Evolutionary conservation across 2,329 filamentous ascomycete species (phyloP), one percentile per base, ranked within the genome.

Genomic region (Diaporthe capsici): DNA sequence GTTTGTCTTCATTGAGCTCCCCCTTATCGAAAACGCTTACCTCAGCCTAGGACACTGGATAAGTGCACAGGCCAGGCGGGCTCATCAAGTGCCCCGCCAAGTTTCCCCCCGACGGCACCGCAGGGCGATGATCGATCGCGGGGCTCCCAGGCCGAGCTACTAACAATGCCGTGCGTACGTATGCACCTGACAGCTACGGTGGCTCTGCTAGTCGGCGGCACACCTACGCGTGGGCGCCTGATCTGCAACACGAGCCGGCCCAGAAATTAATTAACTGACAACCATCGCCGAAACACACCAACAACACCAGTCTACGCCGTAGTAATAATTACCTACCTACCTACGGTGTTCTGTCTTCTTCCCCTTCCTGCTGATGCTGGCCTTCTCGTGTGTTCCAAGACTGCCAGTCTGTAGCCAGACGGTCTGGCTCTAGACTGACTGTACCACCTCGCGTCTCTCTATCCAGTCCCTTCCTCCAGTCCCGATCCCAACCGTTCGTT

Each of bases 221-320:
- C 71, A 65, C 58, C 58, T 55, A 53, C 71, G 58, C 58, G 71
- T 73, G 25, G 58, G 71, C 71, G 71, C 71, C 71, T 73, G 71
- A 73, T 73, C 58, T 61, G 58, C 71, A 65, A 53, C 68, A 71
- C 53, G 25, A 71, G 71, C 71, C 71, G 49, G 60, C 71, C 58
- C 51, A 55, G 61, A 60, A 44, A 53, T 60, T 63, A 72, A 72
- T 70, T 70, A 70, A 70, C 49, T 55, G 65, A 42, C 65, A 55
- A 70, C 65, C 65, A 70, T 42, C 65, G 49, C 34, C 65, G 65
- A 55, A 70, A 42, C 65, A 42, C 65, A 39, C 65, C 22, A 53
- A 53, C 47, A 25, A 70, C 34, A 31, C 17, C 42, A 65, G 60
- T n/a, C 44, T 22, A 49, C 61, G 42, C 61, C 22, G 20, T 28